A percentile compares a stretch with the other conserved stretches of the same genome.
Evolutionary conservation across 2,329 filamentous ascomycete genomes (phyloP).

Genomic region (Beauveria varroae): DNA sequence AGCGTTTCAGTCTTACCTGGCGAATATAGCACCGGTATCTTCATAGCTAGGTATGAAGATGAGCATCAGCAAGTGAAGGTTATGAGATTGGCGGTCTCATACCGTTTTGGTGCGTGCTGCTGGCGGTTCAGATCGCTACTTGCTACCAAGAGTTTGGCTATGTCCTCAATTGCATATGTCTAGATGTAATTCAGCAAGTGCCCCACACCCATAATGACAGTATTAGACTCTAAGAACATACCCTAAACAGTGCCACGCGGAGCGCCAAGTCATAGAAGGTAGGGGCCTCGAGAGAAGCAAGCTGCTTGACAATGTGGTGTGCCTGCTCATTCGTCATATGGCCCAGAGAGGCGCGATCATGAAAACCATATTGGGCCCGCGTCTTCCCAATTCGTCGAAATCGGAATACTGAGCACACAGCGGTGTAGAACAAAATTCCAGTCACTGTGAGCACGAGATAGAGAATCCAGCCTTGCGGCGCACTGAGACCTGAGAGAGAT

Average conservation of each 20-base stretch:
- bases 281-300: conserved; percentile 30
- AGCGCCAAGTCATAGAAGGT: conserved; percentile 28
- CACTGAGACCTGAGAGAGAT: background rate
- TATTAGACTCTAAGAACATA: conserved; percentile 8
- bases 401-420: conserved; percentile 28
- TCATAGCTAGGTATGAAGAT: conserved; percentile 26
- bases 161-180: conserved; percentile 33
- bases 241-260: conserved; percentile 34
- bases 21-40: conserved; percentile 31
- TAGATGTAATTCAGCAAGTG: conserved; percentile 11
- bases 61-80: no score
- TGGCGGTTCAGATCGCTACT: conserved; percentile 28
- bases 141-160: conserved; percentile 28
- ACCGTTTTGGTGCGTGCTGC: conserved; percentile 29
- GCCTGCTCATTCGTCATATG: conserved; percentile 38
- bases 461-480: background rate
- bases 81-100: background rate
- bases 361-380: conserved; percentile 24
- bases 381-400: conserved; percentile 26
- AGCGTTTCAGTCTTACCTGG: conserved; percentile 21
- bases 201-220: no score
- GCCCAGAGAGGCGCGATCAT: conserved; percentile 28
- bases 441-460: conserved; percentile 10
- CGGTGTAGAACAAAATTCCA: conserved; percentile 23
- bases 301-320: conserved; percentile 32